Conservation (phyloP, 2,329 filamentous ascomycete species). For the Hypomyces perniciosus region DNA sequence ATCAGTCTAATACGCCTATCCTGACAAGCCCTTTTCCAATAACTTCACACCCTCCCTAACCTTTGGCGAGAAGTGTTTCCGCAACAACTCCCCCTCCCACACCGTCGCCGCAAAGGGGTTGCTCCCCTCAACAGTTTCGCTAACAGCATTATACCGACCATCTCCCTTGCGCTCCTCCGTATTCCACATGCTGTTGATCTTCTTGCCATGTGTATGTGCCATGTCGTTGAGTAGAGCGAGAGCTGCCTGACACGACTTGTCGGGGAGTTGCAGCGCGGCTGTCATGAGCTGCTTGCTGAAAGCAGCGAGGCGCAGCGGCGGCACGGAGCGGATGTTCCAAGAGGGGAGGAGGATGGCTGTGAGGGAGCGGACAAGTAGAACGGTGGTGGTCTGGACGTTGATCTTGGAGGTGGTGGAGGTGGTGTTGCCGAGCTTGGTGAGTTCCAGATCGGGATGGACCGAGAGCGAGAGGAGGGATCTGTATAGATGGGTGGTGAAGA, state of each 20-base stretch:
- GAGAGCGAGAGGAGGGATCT: constrained; percentile 73
- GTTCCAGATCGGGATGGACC: constrained; percentile 79
- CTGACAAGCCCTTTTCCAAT: constrained; percentile 59
- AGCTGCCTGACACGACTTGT: constrained; percentile 79
- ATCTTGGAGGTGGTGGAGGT: constrained; percentile 55
- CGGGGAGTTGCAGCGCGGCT: constrained; percentile 75
- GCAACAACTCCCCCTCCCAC: constrained; percentile 88
- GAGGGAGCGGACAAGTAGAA: constrained; percentile 82
- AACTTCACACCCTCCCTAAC: constrained; percentile 69
- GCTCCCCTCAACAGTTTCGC: constrained; percentile 70
- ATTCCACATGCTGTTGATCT: constrained; percentile 83
- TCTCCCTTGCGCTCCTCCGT: constrained; percentile 92
- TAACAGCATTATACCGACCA: constrained; percentile 71
- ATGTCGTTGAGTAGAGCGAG: constrained; percentile 73
- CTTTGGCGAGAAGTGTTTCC: constrained; percentile 79
- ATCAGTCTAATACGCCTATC: constrained; percentile 15
- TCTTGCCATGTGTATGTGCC: constrained; percentile 72
- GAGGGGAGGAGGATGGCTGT: constrained; percentile 73
- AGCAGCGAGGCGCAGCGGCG: constrained; percentile 78
- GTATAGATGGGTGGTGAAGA: constrained; percentile 94
- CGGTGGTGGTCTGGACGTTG: constrained; percentile 91
- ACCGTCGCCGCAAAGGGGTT: constrained; percentile 88
- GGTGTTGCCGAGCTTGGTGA: constrained; percentile 45
- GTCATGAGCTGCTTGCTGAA: constrained; percentile 91
- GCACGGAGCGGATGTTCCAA: constrained; percentile 66